Evolutionary conservation across 306 rosid species (phyloP), one percentile per base, ranked within the genome.

Genomic region (Cercis canadensis): DNA sequence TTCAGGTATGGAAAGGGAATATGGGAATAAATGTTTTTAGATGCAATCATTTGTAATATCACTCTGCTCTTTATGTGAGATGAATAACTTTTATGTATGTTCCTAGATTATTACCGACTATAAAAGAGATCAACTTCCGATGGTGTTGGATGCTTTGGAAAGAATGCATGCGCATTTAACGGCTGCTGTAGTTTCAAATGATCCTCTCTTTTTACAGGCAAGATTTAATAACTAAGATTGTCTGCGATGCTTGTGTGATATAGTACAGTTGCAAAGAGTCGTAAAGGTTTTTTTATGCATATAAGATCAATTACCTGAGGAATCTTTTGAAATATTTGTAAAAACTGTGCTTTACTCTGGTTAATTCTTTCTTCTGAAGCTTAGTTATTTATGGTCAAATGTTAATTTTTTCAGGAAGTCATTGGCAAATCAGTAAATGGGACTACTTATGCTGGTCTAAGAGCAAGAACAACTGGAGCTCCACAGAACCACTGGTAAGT

Each of bases 381-480:
- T 9, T n/a, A 21, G 14, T 57, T n/a, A n/a, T 56, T 68, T 72
- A 51, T 58, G 65, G 45, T 39, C 36, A 54, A 70, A 60, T 15
- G 40, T 56, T 31, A 47, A 62, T 53, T 55, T 24, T n/a, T 77
- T 72, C 90, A 94, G 99, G 91, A 94, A 74, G 95, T 94, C 19
- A 80, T 94, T 70, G 99, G 97, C 6, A 83, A 91, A 40, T 31
- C 97, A 4, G 97, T 94, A 11, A 94, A 91, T 5, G 99, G 99
- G 21, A 94, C 99, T 8, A 91, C 99, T 19, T 91, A 91, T 56
- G 96, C 96, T 19, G 97, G 99, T 53, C 78, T 95, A 50, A 83
- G 97, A 85, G 99, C 96, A 43, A 89, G 97, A 62, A 95, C 99
- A 57, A 89, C 97, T 0, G 96, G 97, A 46, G 99, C 99, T 68